Conservation (phyloP, 306 rosid genomes). For the Medicago lupulina region DNA sequence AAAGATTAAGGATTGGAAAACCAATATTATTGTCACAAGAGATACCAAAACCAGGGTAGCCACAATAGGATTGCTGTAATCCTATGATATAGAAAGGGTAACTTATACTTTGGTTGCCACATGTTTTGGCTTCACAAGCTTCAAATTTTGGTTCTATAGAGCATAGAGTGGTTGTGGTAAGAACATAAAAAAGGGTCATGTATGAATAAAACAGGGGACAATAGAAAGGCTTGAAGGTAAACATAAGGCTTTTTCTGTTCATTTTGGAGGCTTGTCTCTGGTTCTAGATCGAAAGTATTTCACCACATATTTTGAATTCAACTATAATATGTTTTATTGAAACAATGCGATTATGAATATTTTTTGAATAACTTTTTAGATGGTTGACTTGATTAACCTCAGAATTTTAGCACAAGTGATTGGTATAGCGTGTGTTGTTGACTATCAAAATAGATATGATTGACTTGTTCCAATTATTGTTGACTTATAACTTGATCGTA, state of each 20-base stretch:
- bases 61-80: conserved; percentile 47
- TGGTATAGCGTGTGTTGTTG: too few relatives aligned
- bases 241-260: background rate
- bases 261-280: background rate
- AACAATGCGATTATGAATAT: too few relatives aligned
- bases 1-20: conserved; percentile 49
- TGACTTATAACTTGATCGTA: too few relatives aligned
- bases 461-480: too few relatives aligned
- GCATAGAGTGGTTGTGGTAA: background rate
- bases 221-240: background rate
- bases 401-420: too few relatives aligned
- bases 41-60: conserved; percentile 62
- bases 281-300: too few relatives aligned
- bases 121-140: conserved; percentile 48
- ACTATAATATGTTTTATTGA: too few relatives aligned
- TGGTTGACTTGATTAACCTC: too few relatives aligned
- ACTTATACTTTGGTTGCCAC: conserved; percentile 49
- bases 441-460: too few relatives aligned
- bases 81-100: conserved; percentile 59
- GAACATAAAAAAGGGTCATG: conserved; percentile 5
- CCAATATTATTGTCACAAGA: conserved; percentile 38
- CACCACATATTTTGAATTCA: too few relatives aligned
- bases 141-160: conserved; percentile 1
- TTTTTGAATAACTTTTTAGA: too few relatives aligned
- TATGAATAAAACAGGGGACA: conserved; percentile 8